Percentiles rank a stretch among this genome's conserved stretches.
These are phyloP conservation scores for Aschersonia sp. DNA, from an alignment of 2,329 filamentous ascomycete species.

Conservation along the genomic window DNA sequence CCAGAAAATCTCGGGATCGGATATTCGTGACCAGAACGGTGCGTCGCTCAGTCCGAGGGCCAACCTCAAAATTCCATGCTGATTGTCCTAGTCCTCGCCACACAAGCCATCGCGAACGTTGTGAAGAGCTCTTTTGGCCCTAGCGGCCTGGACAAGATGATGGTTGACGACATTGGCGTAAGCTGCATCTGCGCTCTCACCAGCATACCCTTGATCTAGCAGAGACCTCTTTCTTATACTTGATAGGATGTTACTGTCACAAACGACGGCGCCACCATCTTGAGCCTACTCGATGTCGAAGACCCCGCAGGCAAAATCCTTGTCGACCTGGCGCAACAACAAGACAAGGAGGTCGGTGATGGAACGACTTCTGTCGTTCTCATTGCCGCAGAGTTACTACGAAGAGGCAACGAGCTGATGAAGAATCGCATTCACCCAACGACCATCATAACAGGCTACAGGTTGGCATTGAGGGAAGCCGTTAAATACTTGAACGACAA, in stretches of 20 bases:
- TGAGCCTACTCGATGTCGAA: conserved; percentile 89
- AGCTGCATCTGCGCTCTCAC: conserved; percentile 13
- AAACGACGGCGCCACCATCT: conserved; percentile 95
- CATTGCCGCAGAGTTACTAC: conserved; percentile 88
- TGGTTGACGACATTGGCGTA: conserved; percentile 98
- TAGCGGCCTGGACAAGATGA: conserved; percentile 98
- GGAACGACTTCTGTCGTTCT: conserved; percentile 96
- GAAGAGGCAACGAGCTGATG: conserved; percentile 93
- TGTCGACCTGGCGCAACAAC: conserved; percentile 92
- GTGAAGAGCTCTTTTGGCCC: conserved; percentile 98
- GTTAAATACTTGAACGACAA: conserved; percentile 99
- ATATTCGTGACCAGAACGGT: conserved; percentile 97
- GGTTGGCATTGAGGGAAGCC: conserved; percentile 85
- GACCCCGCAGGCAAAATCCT: conserved; percentile 97
- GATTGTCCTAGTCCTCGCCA: conserved; percentile 58
- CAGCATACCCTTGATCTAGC: neutral
- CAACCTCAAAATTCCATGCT: neutral
- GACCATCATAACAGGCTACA: conserved; percentile 97
- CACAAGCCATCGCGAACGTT: conserved; percentile 94
- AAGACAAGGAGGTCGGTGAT: conserved; percentile 98
- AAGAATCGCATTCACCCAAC: conserved; percentile 99
- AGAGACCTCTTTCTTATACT: neutral
- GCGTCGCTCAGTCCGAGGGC: conserved; percentile 12
- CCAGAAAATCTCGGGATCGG: conserved; percentile 90
- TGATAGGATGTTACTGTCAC: conserved; percentile 88